These are phyloP conservation scores for Solanum habrochaites DNA, from an alignment of 257 asterid species.

Conservation along the genomic window DNA sequence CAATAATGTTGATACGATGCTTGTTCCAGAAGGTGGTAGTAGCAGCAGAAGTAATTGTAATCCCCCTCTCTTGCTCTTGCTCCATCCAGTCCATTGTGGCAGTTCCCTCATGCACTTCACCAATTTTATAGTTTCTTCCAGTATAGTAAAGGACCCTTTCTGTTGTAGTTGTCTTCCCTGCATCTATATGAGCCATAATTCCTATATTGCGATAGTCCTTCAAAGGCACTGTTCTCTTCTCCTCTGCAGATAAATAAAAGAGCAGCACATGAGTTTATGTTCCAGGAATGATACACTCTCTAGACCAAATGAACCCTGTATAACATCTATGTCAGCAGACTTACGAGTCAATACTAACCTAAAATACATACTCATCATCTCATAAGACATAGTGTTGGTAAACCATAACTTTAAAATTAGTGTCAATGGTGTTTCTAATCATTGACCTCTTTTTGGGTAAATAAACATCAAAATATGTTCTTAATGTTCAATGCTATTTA, in stretches of 20 bases:
- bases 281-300: background rate
- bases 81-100: slow-evolving; percentile 99
- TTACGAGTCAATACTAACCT: background rate
- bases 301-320: background rate
- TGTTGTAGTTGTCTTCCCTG: slow-evolving; percentile 96
- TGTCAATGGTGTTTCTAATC: background rate
- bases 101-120: slow-evolving; percentile 97
- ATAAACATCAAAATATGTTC: background rate
- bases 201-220: slow-evolving; percentile 91
- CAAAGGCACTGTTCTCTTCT: slow-evolving; percentile 59
- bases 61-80: slow-evolving; percentile 97
- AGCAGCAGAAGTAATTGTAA: slow-evolving; percentile 93
- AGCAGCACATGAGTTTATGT: background rate
- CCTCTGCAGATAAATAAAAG: slow-evolving; percentile 35
- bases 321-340: background rate
- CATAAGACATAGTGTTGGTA: background rate
- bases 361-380: background rate
- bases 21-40: slow-evolving; percentile 92
- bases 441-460: background rate
- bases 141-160: slow-evolving; percentile 83
- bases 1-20: slow-evolving; percentile 91
- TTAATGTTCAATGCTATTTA: background rate
- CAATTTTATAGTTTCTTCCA: slow-evolving; percentile 89
- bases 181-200: slow-evolving; percentile 96
- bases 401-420: background rate